Conservation (phyloP, 2,329 filamentous ascomycete species). For the Talaromyces rugulosus region DNA sequence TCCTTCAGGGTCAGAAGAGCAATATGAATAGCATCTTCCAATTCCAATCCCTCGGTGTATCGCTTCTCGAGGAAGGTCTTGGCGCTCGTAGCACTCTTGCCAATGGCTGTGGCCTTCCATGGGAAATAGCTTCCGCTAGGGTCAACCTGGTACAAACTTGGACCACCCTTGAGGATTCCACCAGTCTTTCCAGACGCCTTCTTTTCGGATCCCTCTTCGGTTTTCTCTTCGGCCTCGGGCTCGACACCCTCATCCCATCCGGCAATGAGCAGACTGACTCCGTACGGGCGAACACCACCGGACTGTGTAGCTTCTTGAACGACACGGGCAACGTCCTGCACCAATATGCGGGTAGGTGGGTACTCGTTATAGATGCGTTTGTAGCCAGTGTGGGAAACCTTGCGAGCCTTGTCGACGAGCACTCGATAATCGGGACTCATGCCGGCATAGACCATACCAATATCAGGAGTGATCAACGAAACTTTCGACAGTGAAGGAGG, state of each 20-base stretch:
- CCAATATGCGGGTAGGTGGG: conserved; percentile 97
- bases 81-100: conserved; percentile 95
- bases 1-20: conserved; percentile 95
- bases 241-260: conserved; percentile 97
- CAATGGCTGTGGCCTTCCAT: conserved; percentile 98
- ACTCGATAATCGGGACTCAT: conserved; percentile 99
- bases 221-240: conserved; percentile 69
- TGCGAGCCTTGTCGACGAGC: conserved; percentile 94
- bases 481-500: conserved; percentile 93
- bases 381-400: conserved; percentile 96
- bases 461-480: conserved; percentile 96
- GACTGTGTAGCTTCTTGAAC: conserved; percentile 99
- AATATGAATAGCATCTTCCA: conserved; percentile 98
- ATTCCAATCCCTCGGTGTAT: conserved; percentile 93
- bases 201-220: conserved; percentile 54
- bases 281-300: conserved; percentile 93
- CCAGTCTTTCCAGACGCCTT: conserved; percentile 83
- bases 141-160: conserved; percentile 97
- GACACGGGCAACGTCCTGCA: conserved; percentile 94
- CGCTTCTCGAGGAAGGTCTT: conserved; percentile 99
- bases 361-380: conserved; percentile 99
- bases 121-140: conserved; percentile 99
- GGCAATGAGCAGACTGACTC: conserved; percentile 89
- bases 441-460: conserved; percentile 98
- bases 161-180: conserved; percentile 90